A percentile compares a stretch with the other conserved stretches of the same genome.
Conservation (phyloP, 345 rosid species). For the Lenwebbia sp. region DNA sequence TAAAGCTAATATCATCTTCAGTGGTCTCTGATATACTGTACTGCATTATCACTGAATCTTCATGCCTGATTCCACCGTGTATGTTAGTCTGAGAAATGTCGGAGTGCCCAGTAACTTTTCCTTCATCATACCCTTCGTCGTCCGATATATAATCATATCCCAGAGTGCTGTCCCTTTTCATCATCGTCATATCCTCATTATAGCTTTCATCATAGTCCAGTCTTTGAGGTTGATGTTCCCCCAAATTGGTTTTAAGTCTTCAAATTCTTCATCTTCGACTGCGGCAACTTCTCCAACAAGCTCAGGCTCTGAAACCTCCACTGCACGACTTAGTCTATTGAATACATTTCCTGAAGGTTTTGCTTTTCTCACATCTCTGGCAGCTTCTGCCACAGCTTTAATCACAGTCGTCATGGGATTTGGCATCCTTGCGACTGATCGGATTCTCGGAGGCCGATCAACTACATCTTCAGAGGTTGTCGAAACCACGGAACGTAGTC, state of each 20-base stretch:
- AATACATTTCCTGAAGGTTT: slow-evolving; percentile 75
- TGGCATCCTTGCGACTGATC: slow-evolving; percentile 56
- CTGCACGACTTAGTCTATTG: slow-evolving; percentile 68
- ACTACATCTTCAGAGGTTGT: slow-evolving; percentile 35
- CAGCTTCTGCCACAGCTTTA: slow-evolving; percentile 93
- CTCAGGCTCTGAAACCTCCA: slow-evolving; percentile 17
- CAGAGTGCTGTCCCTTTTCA: slow-evolving; percentile 31
- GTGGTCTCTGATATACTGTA: slow-evolving; percentile 18
- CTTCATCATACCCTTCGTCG: slow-evolving; percentile 37
- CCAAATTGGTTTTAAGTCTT: slow-evolving; percentile 17
- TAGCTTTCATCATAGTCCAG: slow-evolving; percentile 27
- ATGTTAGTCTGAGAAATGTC: slow-evolving; percentile 18
- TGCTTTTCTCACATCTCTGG: slow-evolving; percentile 54
- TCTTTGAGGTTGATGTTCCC: slow-evolving; percentile 25
- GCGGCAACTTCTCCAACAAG: slow-evolving; percentile 17
- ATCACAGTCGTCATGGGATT: slow-evolving; percentile 65
- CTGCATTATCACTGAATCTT: slow-evolving; percentile 27
- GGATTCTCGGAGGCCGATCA: slow-evolving; percentile 43
- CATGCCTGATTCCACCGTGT: slow-evolving; percentile 29
- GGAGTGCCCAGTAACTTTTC: slow-evolving; percentile 8
- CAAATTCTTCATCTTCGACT: slow-evolving; percentile 35
- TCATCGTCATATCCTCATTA: slow-evolving; percentile 17
- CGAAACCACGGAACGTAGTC: slow-evolving; percentile 81
- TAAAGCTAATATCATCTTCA: slow-evolving; percentile 21
- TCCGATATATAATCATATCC: slow-evolving; percentile 29